Evolutionary conservation across 139 green algal genomes (phyloP).

Genomic region (Zygnema circumcarinatum): DNA sequence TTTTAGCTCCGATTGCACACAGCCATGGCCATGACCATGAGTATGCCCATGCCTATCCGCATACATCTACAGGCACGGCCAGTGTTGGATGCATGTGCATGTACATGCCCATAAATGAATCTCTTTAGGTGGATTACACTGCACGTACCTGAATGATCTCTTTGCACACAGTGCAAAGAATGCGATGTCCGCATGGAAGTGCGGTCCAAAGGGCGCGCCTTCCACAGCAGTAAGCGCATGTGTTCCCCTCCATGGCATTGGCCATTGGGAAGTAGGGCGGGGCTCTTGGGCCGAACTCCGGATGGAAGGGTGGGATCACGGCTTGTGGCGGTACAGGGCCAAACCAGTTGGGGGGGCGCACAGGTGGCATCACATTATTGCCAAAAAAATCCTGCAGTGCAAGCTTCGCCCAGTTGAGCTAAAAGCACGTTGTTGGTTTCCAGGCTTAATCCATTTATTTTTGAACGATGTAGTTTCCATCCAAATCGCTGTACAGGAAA

Average conservation of each 20-base stretch:
- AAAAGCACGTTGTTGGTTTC: not conserved
- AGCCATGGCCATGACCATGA: no score
- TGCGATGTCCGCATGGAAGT: not conserved
- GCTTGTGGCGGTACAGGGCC: not conserved
- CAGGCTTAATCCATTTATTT: not conserved
- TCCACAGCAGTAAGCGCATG: not conserved
- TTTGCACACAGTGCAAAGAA: not conserved
- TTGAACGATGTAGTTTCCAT: not conserved
- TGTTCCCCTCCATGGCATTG: no score
- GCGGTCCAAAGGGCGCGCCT: not conserved
- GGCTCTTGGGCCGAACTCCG: not conserved
- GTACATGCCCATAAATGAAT: no score
- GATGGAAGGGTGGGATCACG: not conserved
- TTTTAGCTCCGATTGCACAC: no score
- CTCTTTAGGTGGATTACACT: not conserved
- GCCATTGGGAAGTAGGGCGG: no score
- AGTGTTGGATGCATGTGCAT: not conserved
- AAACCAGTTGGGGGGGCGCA: not conserved
- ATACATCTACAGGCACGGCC: not conserved
- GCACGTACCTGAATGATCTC: not conserved
- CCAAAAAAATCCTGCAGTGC: not conserved
- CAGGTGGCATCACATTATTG: not conserved
- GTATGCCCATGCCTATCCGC: not conserved
- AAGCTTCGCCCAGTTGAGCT: not conserved
- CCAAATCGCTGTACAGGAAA: not conserved